Base-by-base conservation (phyloP, 108 stramenopile species). In the Craspedostauros australis region DNA sequence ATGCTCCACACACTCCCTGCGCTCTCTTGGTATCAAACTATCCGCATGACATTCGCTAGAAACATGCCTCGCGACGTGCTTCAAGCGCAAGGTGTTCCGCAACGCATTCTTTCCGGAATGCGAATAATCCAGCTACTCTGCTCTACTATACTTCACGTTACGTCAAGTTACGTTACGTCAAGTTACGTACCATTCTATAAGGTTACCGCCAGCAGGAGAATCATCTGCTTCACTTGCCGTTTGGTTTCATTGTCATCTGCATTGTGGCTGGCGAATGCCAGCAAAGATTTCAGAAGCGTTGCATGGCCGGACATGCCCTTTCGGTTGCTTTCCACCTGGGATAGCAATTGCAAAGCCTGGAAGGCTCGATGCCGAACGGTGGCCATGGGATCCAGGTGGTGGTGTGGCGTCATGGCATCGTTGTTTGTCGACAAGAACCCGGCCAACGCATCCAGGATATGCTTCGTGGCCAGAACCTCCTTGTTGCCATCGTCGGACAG, bases 81-180 rank as follows among this genome's bases (percentile, higher is more conserved):
- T 88, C 76, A 93, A 93, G 62, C 64, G 91, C 44, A 68, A 68
- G 23, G 91, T 84, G 1, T 88, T 88, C 60, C 86, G 86, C 61
- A 51, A 36, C 4, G 66, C 87, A 11, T 86, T 93, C 53, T 93
- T 93, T 45, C 82, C 91, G 2, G 86, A 84, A 4, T 93, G 91
- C 45, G 72, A 68, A 39, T 64, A 59, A 28, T 6, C 3, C 29
- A 4, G 39, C 19, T 42, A 38, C 9, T 12, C 34, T 9, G 34
- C 4, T 20, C 12, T 9, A 5, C 5, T 38, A 12, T 19, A 44
- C 5, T 41, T 22, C 22, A 11, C 15, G 20, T 54, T 4, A 6
- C 18, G n/a, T 41, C 14, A 24, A 16, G 20, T n/a, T 40, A n/a
- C 36, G 15, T 20, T 5, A 1, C 8, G 4, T 14, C 14, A 19